These are phyloP conservation scores for Penicillium brevicompactum DNA, from an alignment of 2,329 filamentous ascomycete genomes.

Conservation along the genomic window DNA sequence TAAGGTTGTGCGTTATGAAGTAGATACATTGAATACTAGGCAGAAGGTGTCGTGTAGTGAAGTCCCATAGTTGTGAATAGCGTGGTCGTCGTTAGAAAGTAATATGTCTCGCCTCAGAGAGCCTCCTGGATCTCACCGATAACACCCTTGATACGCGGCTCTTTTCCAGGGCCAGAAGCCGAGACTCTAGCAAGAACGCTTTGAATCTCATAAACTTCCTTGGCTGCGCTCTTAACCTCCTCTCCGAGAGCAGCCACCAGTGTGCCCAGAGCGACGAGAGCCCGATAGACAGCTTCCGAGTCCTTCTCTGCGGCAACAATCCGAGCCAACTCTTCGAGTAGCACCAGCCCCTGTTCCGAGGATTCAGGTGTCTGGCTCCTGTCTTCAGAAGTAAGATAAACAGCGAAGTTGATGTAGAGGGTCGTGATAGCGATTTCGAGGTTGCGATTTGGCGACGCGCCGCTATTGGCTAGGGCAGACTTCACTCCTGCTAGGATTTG, in stretches of 20 bases:
- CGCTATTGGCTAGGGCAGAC: slow-evolving; percentile 58
- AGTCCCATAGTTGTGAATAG: slow-evolving; percentile 4
- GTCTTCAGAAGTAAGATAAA: slow-evolving; percentile 62
- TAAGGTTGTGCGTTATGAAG: not conserved
- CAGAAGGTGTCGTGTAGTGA: slow-evolving; percentile 1
- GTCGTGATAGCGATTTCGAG: slow-evolving; percentile 81
- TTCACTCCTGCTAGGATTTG: slow-evolving; percentile 65
- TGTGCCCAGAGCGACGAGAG: slow-evolving; percentile 81
- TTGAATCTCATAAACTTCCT: slow-evolving; percentile 58
- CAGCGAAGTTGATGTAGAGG: slow-evolving; percentile 79
- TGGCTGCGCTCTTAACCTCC: slow-evolving; percentile 60
- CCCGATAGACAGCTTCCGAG: slow-evolving; percentile 79
- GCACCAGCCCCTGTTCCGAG: slow-evolving; percentile 51
- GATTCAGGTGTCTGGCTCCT: slow-evolving; percentile 43
- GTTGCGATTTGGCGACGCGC: slow-evolving; percentile 68
- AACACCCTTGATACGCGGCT: slow-evolving; percentile 63
- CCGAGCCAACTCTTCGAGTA: slow-evolving; percentile 64
- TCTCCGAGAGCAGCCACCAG: slow-evolving; percentile 62
- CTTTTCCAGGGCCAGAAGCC: slow-evolving; percentile 53
- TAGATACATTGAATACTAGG: not conserved
- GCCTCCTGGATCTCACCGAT: slow-evolving; percentile 59
- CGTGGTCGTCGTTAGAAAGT: slow-evolving; percentile 20
- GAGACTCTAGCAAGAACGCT: slow-evolving; percentile 51
- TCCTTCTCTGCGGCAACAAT: slow-evolving; percentile 71
- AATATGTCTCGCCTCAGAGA: slow-evolving; percentile 15